A percentile compares a stretch with the other conserved stretches of the same genome.
phyloP scores from a whole-genome alignment of 1,284 basidiomycete genomes.

The Puccinia hordei region DNA sequence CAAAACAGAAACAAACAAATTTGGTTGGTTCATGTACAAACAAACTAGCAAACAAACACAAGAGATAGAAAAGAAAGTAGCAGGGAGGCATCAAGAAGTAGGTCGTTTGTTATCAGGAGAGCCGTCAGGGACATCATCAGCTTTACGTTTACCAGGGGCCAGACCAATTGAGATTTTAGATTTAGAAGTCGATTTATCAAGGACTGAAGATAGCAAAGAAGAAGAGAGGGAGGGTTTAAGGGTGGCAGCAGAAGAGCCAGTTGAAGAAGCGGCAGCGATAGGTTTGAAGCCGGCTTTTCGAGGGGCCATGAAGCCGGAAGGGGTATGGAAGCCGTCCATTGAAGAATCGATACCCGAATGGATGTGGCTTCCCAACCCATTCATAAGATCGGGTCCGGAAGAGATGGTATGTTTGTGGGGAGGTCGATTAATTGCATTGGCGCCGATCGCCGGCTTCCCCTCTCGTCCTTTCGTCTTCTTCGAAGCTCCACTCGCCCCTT shows the following conservation, averaged over 20 bases:
- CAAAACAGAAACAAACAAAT: no score
- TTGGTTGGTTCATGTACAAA: neutral
- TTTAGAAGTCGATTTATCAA: constrained; percentile 10
- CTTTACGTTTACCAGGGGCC: constrained; percentile 20
- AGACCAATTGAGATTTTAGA: constrained; percentile 48
- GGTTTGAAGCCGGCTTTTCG: constrained; percentile 49
- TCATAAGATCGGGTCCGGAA: constrained; percentile 43
- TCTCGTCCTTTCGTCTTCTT: constrained; percentile 25
- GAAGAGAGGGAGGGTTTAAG: neutral
- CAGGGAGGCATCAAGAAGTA: neutral
- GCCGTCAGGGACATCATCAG: constrained; percentile 11
- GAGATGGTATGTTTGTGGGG: constrained; percentile 37
- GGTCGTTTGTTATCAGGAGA: constrained; percentile 24
- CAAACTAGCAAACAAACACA: no score
- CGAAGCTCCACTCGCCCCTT: neutral
- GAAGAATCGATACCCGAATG: constrained; percentile 23
- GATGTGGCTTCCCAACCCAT: constrained; percentile 31
- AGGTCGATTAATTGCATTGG: neutral
- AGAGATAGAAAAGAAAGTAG: no score
- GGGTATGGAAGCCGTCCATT: constrained; percentile 41
- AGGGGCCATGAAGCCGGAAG: constrained; percentile 39
- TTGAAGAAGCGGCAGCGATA: constrained; percentile 5
- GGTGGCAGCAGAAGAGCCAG: neutral
- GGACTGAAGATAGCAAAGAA: neutral
- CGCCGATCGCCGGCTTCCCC: neutral